Evolutionary conservation across 306 rosid species (phyloP), one percentile per base, ranked within the genome.

Genomic region (Alnus glutinosa): DNA sequence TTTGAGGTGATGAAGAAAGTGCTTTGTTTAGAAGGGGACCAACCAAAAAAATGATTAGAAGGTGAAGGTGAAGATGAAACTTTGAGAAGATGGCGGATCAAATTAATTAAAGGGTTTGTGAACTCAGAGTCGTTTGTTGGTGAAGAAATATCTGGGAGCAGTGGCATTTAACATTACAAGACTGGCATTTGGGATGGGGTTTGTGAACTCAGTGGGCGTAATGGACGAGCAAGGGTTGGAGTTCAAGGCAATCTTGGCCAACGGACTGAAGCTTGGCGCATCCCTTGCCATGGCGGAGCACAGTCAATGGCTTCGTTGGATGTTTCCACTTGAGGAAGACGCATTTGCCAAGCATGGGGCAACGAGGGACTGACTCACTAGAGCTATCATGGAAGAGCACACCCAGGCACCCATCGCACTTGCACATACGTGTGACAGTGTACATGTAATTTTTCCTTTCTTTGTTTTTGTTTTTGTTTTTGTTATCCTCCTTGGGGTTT

Each of bases 161-260:
- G 97, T 94, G 83, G 87, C 97, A 57, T 92, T 92, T 91, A 92
- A 94, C 92, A 91, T 92, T 14, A 91, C 98, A 0, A 85, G 98
- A 70, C 81, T 92, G 11, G 97, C 88, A 73, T 91, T 94, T 82
- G 98, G 97, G 55, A 92, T 92, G 80, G 81, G 98, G 68, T 92
- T 94, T 82, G 91, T 84, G 80, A 86, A 89, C 84, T 55, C 91
- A 16, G 89, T 91, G 55, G 97, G 92, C 4, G 83, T 83, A 19
- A 70, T 89, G 76, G 92, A 94, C 16, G 91, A 91, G 46, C 92
- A 94, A 80, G 97, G 97, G 1, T 46, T 79, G 9, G 92, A 92
- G 44, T 91, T 94, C 80, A 92, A 90, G 84, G 91, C 92, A 15
- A 77, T 94, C 0, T 74, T 84, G 4, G 52, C 89, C 18, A 91